Evolutionary conservation across 352 stramenopile genomes (phyloP), one percentile per base, ranked within the genome.

Genomic region (Phytophthora boehmeriae): DNA sequence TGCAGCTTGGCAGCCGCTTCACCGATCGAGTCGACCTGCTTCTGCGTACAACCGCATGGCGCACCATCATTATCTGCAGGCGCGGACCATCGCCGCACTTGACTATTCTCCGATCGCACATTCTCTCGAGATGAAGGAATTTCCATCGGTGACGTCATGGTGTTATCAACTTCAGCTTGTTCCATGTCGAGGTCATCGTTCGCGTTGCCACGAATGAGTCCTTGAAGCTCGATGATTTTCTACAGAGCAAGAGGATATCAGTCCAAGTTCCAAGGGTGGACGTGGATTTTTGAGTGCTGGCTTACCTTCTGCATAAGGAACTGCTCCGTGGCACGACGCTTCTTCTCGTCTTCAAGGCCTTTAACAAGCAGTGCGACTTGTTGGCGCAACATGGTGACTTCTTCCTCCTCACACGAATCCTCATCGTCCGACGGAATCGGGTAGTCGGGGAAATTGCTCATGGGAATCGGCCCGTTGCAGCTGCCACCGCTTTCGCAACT

Each of bases 181-280:
- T 50, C 35, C 56, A 70, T 52, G 8, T 57, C 54, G n/a, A 76
- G 63, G 19, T 86, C 67, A 17, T 84, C 76, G 3, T 73, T 71
- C 25, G 68, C 63, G 35, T 86, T 83, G 34, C 63, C 56, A 9
- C 80, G 82, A 43, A 91, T 91, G 27, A 88, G 59, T 4, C 71
- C 66, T 55, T 89, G 79, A 23, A 91, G 74, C 66, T 91, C 82
- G 50, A 88, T 73, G 57, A 91, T 91, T 83, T 88, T 88, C 74
- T 88, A 34, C 41, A 54, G 41, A 19, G 30, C 54, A 9, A 20
- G 52, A 41, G n/a, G n/a, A 14, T 14, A 11, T 56, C 16, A 57
- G 63, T 35, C 2, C 8, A 13, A 20, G 39, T 23, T 16, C 47
- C 9, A 19, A n/a, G n/a, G n/a, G n/a, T n/a, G n/a, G n/a, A n/a